Conservation (phyloP, 148 eudicot species). For the Fagopyrum homotropicum region DNA sequence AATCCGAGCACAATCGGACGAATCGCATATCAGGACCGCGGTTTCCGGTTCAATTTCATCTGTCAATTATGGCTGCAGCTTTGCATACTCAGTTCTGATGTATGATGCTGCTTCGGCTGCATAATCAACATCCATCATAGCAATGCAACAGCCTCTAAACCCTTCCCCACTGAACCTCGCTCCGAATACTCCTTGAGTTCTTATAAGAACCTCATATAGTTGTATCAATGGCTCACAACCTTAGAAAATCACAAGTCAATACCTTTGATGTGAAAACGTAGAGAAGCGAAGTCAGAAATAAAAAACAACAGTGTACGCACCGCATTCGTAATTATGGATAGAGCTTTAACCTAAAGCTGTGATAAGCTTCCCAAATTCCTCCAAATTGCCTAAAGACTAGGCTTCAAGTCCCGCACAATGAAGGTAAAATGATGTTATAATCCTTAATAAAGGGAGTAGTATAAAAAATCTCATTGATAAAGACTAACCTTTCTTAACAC, state of each 20-base stretch:
- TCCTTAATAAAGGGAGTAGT: background rate
- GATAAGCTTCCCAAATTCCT: constrained; percentile 85
- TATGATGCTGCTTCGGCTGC: constrained; percentile 61
- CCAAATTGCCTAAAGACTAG: constrained; percentile 74
- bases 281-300: background rate
- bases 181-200: constrained; percentile 78
- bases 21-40: constrained; percentile 62
- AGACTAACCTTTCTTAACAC: constrained; percentile 61
- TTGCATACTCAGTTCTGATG: constrained; percentile 51
- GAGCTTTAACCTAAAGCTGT: constrained; percentile 90
- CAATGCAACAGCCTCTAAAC: constrained; percentile 92
- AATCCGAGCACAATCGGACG: constrained; percentile 71
- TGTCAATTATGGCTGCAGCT: constrained; percentile 61
- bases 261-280: background rate
- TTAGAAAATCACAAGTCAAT: constrained; percentile 16
- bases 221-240: constrained; percentile 89
- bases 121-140: constrained; percentile 56
- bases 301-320: constrained; percentile 29
- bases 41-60: constrained; percentile 40
- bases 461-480: background rate
- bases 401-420: constrained; percentile 72
- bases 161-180: constrained; percentile 98
- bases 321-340: constrained; percentile 87
- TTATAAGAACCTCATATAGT: constrained; percentile 66
- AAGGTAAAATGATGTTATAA: background rate